A percentile compares a stretch with the other conserved stretches of the same genome.
These are phyloP conservation scores for Tremella mesenterica DNA, from an alignment of 768 basidiomycete genomes.

Conservation along the genomic window DNA sequence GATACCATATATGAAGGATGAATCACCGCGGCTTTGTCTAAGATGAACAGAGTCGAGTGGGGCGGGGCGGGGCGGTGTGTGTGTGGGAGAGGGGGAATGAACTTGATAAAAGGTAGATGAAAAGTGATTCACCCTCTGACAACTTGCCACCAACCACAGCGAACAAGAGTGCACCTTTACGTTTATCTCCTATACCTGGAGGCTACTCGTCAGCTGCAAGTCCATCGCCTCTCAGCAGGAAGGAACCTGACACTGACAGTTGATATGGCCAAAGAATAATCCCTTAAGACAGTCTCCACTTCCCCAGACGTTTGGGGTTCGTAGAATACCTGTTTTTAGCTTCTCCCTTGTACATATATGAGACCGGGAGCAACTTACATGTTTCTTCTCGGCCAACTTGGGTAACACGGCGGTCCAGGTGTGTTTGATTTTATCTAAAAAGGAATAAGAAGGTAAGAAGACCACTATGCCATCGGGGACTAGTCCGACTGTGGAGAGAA, in stretches of 20 bases:
- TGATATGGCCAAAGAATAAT: conserved; percentile 57
- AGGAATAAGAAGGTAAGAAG: conserved; percentile 87
- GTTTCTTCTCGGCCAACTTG: conserved; percentile 63
- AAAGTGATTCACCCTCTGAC: conserved; percentile 57
- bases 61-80: no score
- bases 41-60: no score
- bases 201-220: background rate
- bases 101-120: background rate
- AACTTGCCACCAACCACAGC: conserved; percentile 95
- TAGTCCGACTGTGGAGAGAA: conserved; percentile 68
- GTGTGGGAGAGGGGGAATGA: no score
- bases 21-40: no score
- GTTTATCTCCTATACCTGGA: conserved; percentile 7
- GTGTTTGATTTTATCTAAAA: conserved; percentile 59
- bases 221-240: background rate
- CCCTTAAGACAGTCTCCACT: conserved; percentile 66
- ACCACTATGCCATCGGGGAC: conserved; percentile 84
- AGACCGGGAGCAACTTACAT: conserved; percentile 48
- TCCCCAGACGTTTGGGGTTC: conserved; percentile 67
- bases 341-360: background rate
- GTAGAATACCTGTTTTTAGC: conserved; percentile 61
- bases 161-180: conserved; percentile 67
- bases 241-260: conserved; percentile 12
- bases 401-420: conserved; percentile 63
- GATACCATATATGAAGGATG: no score